Base-by-base conservation (phyloP, 2,329 filamentous ascomycete species). In the Tolypocladium tropicale region DNA sequence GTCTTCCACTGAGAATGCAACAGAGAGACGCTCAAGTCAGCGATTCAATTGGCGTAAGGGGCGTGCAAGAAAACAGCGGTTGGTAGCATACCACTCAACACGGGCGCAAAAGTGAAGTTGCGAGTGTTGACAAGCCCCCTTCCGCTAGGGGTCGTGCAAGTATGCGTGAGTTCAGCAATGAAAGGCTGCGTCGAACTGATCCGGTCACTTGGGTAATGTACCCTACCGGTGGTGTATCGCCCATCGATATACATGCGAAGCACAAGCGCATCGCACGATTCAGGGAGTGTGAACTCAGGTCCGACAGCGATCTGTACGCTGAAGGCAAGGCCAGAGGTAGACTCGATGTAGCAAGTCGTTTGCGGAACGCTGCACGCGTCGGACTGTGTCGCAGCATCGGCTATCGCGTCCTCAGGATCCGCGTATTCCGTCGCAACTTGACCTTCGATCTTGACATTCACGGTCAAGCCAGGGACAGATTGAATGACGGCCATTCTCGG, bases 311-410 rank as follows among this genome's bases (percentile, higher is more conserved):
- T 2, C 32, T 63, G 57, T 12, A 68, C n/a, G 2, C 48, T 9
- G 30, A 63, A 67, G 1, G 56, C 33, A 2, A 59, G 58, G 2
- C 56, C 60, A 1, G 59, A 60, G 16, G 55, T 57, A 4, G 64
- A 64, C 32, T 68, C 64, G 5, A 68, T 65, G 10, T 63, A 67
- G 28, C 58, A 63, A 11, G 30, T 51, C 9, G 41, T 56, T 2
- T n/a, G 52, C 0, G 52, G 54, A 3, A 21, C 2, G n/a, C 23
- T n/a, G 9, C 12, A 7, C 6, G 32, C 1, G 2, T 10, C 11
- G 28, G 12, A 14, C 1, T 34, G 2, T n/a, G n/a, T n/a, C n/a
- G n/a, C n/a, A 1, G 18, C 2, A 1, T 12, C 23, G 2, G 36
- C 4, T 6, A 6, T 3, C n/a, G 48, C 52, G 18, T 30, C 53